These are phyloP conservation scores for Gossypium rotundifolium DNA, from an alignment of 345 rosid species.

Conservation along the genomic window DNA sequence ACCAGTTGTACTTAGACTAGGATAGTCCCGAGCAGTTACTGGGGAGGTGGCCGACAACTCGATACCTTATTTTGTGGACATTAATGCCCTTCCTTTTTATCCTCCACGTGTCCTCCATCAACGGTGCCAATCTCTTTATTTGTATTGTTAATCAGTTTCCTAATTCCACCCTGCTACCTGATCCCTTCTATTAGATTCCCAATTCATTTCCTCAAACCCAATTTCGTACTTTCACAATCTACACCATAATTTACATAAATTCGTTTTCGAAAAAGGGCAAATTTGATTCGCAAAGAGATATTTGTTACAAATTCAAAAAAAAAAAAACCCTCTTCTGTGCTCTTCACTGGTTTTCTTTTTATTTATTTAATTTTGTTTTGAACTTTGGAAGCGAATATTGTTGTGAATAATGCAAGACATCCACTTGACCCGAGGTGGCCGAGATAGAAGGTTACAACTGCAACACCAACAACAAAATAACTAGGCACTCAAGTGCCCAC, in stretches of 20 bases:
- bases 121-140: slow-evolving; percentile 28
- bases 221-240: background rate
- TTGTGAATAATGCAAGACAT: slow-evolving; percentile 52
- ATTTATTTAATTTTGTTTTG: background rate
- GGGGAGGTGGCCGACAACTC: slow-evolving; percentile 58
- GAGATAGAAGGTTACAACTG: slow-evolving; percentile 65
- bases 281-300: slow-evolving; percentile 26
- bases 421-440: slow-evolving; percentile 42
- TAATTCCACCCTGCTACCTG: background rate
- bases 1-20: slow-evolving; percentile 33
- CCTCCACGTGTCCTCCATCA: slow-evolving; percentile 42
- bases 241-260: background rate
- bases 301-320: slow-evolving; percentile 29
- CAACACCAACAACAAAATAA: slow-evolving; percentile 57
- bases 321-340: background rate
- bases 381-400: background rate
- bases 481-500: slow-evolving; percentile 83
- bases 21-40: slow-evolving; percentile 33
- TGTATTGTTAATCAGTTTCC: background rate
- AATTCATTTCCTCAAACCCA: background rate
- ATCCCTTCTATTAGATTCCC: background rate
- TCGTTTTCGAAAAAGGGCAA: background rate
- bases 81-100: slow-evolving; percentile 13
- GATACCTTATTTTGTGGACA: slow-evolving; percentile 58
- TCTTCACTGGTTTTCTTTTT: background rate